phyloP scores from a whole-genome alignment of 1,284 basidiomycete species.

The Meira miltonrushii region DNA sequence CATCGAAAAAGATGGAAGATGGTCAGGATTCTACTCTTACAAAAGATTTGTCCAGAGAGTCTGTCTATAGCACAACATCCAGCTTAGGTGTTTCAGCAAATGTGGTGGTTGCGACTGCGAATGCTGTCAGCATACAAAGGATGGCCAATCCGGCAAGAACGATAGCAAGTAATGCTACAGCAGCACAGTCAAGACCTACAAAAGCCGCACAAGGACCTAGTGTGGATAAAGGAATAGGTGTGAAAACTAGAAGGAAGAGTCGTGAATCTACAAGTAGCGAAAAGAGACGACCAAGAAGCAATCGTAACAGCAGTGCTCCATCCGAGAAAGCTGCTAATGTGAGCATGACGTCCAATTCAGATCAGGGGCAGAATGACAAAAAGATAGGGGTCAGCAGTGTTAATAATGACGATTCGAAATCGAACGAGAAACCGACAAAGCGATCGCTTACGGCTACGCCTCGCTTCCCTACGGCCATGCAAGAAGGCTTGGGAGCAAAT shows the following conservation, averaged over 20 bases:
- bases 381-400: too few relatives aligned
- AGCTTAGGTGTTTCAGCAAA: not conserved
- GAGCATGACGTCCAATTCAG: too few relatives aligned
- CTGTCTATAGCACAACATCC: not conserved
- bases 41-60: not conserved
- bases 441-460: too few relatives aligned
- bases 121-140: conserved; percentile 5
- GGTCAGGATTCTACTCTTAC: too few relatives aligned
- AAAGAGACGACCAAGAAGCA: not conserved
- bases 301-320: not conserved
- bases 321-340: too few relatives aligned
- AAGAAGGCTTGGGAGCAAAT: too few relatives aligned
- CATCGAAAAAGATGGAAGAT: too few relatives aligned
- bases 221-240: conserved; percentile 9
- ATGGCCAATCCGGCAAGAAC: not conserved
- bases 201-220: not conserved
- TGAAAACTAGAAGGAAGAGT: conserved; percentile 5
- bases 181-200: not conserved
- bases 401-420: too few relatives aligned
- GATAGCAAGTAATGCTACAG: not conserved
- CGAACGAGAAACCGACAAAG: too few relatives aligned
- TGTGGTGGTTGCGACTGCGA: conserved; percentile 1
- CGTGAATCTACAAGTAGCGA: not conserved
- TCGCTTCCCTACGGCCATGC: too few relatives aligned
- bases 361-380: too few relatives aligned